phyloP scores from a whole-genome alignment of 192 early-diverging fungal species.

The Backusella westeae region DNA sequence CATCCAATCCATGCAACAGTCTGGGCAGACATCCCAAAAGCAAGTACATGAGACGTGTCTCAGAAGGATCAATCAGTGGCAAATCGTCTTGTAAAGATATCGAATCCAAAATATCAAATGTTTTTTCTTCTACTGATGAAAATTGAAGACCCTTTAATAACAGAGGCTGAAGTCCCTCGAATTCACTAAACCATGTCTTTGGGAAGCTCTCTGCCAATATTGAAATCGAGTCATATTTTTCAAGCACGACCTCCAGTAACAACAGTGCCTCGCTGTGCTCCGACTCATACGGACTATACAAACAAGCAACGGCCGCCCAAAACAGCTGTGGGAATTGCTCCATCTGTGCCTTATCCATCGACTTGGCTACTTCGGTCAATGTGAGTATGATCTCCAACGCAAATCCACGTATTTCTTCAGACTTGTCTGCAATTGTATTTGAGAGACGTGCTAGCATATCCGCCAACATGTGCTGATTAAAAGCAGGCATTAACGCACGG shows the following conservation, averaged over 20 bases:
- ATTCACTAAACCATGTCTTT: conserved; percentile 70
- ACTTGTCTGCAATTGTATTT: conserved; percentile 72
- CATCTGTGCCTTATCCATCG: conserved; percentile 51
- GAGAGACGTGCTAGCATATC: conserved; percentile 76
- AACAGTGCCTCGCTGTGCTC: conserved; percentile 71
- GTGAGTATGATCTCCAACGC: conserved; percentile 75
- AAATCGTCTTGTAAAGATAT: conserved; percentile 55
- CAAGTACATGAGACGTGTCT: conserved; percentile 56
- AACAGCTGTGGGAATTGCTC: conserved; percentile 77
- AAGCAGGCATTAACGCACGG: conserved; percentile 64
- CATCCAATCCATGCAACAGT: conserved; percentile 66
- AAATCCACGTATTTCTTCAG: conserved; percentile 78
- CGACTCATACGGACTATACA: conserved; percentile 72
- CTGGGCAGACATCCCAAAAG: conserved; percentile 69
- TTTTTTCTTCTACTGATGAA: conserved; percentile 49
- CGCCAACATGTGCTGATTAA: conserved; percentile 72
- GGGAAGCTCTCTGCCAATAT: conserved; percentile 64
- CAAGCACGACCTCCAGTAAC: conserved; percentile 62
- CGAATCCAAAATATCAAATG: conserved; percentile 57
- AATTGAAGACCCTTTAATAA: conserved; percentile 70
- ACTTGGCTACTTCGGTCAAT: conserved; percentile 58
- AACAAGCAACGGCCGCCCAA: conserved; percentile 74
- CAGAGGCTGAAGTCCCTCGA: conserved; percentile 72
- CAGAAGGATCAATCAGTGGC: conserved; percentile 60
- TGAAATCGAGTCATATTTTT: conserved; percentile 45